A percentile compares a stretch with the other conserved stretches of the same genome.
These are phyloP conservation scores for Fusarium mundagurra DNA, from an alignment of 2,329 filamentous ascomycete genomes.

Conservation along the genomic window DNA sequence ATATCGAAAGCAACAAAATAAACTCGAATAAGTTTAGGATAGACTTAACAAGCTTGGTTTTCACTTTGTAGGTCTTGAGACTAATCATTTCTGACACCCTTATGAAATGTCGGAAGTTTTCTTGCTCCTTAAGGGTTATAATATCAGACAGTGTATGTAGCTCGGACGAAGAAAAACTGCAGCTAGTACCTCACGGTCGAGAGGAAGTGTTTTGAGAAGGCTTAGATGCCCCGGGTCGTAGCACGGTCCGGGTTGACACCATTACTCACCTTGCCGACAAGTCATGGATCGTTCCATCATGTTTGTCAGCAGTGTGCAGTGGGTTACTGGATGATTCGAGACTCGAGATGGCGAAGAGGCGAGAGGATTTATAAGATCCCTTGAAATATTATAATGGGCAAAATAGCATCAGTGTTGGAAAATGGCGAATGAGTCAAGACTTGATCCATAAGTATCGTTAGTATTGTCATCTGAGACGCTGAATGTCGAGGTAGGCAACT, in stretches of 20 bases:
- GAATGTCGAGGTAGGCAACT: slow-evolving; percentile 14
- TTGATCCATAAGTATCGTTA: neutral
- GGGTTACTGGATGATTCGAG: neutral
- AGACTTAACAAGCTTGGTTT: neutral
- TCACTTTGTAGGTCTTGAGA: neutral
- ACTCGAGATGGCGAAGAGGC: slow-evolving; percentile 11
- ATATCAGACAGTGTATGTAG: neutral
- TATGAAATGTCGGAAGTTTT: neutral
- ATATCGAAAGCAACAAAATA: neutral
- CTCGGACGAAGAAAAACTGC: neutral
- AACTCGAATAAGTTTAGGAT: neutral
- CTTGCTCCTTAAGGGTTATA: neutral
- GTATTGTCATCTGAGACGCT: neutral
- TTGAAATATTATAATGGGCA: neutral
- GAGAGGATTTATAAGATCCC: neutral
- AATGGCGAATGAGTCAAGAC: slow-evolving; percentile 10
- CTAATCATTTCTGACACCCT: neutral
- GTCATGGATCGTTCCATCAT: neutral
- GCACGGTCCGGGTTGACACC: neutral
- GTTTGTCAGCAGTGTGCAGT: slow-evolving; percentile 17
- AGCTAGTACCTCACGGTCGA: neutral
- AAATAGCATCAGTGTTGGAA: neutral
- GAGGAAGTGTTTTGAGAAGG: slow-evolving; percentile 7
- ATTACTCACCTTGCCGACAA: slow-evolving; percentile 3
- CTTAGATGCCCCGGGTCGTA: neutral